phyloP scores from a whole-genome alignment of 257 asterid genomes.

The Scutellaria minor region DNA sequence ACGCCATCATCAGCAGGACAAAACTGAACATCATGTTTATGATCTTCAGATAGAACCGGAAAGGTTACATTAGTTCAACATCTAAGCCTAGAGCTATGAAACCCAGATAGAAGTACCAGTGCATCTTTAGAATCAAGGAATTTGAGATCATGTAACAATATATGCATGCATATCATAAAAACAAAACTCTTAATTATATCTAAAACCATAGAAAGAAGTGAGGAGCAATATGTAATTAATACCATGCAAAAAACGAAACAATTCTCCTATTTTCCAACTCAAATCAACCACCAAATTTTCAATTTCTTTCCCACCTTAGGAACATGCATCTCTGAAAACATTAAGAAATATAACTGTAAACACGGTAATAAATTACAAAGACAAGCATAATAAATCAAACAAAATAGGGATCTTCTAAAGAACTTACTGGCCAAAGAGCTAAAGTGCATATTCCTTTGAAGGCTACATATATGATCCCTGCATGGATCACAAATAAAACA shows the following conservation, averaged over 20 bases:
- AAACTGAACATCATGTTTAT: too few relatives aligned
- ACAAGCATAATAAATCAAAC: constrained; percentile 23
- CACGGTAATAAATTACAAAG: constrained; percentile 1
- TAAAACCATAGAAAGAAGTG: neutral
- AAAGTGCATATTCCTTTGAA: constrained; percentile 87
- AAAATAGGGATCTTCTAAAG: neutral
- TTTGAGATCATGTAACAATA: constrained; percentile 1
- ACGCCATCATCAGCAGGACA: too few relatives aligned
- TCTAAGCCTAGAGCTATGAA: constrained; percentile 4
- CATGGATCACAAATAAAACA: constrained; percentile 33
- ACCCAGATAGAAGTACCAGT: neutral
- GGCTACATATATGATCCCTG: constrained; percentile 90
- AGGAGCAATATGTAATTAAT: neutral
- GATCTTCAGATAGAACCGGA: too few relatives aligned
- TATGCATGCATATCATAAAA: neutral
- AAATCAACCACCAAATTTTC: neutral
- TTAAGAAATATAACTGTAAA: constrained; percentile 9
- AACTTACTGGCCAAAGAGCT: constrained; percentile 80
- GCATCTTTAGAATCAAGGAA: neutral
- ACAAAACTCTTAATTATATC: neutral
- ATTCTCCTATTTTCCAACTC: neutral
- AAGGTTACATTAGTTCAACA: constrained; percentile 14
- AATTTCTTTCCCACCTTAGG: constrained; percentile 8
- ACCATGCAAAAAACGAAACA: neutral
- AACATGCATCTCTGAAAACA: constrained; percentile 22